A percentile compares a stretch with the other conserved stretches of the same genome.
phyloP scores from a whole-genome alignment of 495 filamentous ascomycete genomes.

The Penicillium silybi region DNA sequence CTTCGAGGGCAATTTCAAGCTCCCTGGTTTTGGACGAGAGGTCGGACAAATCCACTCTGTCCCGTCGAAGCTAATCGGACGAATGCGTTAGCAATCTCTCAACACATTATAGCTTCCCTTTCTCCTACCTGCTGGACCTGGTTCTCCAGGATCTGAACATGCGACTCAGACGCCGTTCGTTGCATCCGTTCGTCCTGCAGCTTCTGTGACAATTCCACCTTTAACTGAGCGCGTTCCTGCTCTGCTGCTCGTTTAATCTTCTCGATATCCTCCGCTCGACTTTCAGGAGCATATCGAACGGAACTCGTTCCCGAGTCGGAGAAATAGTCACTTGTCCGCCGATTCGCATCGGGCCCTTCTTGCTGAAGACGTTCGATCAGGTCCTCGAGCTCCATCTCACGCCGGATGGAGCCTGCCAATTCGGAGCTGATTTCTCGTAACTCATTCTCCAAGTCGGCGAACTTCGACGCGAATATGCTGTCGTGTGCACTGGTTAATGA shows the following conservation, averaged over 20 bases:
- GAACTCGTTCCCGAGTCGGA: conserved; percentile 93
- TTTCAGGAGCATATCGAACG: conserved; percentile 62
- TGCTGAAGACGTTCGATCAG: conserved; percentile 80
- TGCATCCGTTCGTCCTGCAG: conserved; percentile 77
- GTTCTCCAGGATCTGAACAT: conserved; percentile 75
- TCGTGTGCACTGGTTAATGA: conserved; percentile 40
- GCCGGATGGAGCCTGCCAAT: conserved; percentile 82
- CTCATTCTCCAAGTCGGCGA: conserved; percentile 83
- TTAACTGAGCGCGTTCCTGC: conserved; percentile 85
- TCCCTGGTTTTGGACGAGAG: conserved; percentile 52
- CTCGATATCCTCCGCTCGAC: conserved; percentile 75
- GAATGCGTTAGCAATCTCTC: background rate
- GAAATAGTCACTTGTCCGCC: conserved; percentile 94
- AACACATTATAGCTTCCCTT: background rate
- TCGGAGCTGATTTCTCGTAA: conserved; percentile 88
- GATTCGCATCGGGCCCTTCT: conserved; percentile 58
- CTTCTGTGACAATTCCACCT: conserved; percentile 75
- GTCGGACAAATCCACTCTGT: conserved; percentile 40
- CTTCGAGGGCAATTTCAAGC: conserved; percentile 75
- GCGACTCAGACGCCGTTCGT: conserved; percentile 70
- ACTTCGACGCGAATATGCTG: conserved; percentile 48
- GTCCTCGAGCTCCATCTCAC: conserved; percentile 97
- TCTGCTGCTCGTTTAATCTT: conserved; percentile 77
- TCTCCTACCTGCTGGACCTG: conserved; percentile 57
- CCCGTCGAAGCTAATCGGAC: conserved; percentile 40